Conservation (phyloP, 768 basidiomycete species). For the Hypsizygus marmoreus region DNA sequence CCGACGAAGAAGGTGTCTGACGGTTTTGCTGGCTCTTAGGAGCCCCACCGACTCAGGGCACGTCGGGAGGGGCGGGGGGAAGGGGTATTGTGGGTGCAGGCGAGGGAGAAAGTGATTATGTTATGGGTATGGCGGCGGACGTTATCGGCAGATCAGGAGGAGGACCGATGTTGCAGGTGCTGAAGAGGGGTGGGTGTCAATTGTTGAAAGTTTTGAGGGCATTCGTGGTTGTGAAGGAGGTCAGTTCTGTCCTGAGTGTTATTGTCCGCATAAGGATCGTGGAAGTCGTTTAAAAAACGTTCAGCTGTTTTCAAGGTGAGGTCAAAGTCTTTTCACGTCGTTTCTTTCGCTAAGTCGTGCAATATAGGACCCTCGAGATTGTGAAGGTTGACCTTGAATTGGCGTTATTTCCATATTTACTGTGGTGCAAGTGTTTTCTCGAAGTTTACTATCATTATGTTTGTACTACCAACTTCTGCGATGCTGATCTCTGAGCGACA, state of each 20-base stretch:
- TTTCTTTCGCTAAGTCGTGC: too few relatives aligned
- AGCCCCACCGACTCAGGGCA: constrained; percentile 69
- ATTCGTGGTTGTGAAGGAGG: constrained; percentile 9
- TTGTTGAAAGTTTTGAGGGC: neutral
- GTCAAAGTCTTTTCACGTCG: neutral
- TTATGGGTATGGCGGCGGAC: neutral
- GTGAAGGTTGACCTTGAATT: too few relatives aligned
- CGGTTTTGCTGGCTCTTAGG: constrained; percentile 83
- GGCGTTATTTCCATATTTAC: too few relatives aligned
- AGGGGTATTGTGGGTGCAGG: constrained; percentile 23
- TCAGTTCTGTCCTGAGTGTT: constrained; percentile 8
- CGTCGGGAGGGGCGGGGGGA: constrained; percentile 67
- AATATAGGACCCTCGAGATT: too few relatives aligned
- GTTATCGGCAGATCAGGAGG: neutral
- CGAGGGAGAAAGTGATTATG: neutral
- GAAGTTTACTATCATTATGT: too few relatives aligned
- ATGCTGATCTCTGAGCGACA: too few relatives aligned
- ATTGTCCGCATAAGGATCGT: constrained; percentile 8
- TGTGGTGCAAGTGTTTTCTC: too few relatives aligned
- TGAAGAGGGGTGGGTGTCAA: constrained; percentile 5
- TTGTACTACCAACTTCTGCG: too few relatives aligned
- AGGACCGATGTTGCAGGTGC: neutral
- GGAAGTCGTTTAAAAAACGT: constrained; percentile 8
- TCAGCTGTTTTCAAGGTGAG: constrained; percentile 5
- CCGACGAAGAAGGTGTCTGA: constrained; percentile 79